Conservation (phyloP, 495 filamentous ascomycete genomes). For the Hypoxylon perforatum region DNA sequence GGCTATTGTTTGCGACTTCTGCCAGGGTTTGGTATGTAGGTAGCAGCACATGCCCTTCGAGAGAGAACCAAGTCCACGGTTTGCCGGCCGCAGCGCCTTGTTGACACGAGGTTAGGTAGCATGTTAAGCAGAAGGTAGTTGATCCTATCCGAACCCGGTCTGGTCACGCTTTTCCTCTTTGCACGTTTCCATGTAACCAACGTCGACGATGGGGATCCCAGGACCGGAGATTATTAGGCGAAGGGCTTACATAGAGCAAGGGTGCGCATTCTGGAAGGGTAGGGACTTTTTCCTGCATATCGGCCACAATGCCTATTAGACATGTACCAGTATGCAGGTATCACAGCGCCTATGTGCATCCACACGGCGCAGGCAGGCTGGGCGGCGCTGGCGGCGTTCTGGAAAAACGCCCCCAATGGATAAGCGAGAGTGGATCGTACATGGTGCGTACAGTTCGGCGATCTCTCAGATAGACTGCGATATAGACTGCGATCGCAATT, state of each 20-base stretch:
- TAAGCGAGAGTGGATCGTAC: constrained; percentile 29
- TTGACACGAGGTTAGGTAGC: background rate
- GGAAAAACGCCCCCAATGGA: constrained; percentile 33
- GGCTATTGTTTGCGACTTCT: background rate
- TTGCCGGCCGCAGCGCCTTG: constrained; percentile 3
- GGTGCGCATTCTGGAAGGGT: background rate
- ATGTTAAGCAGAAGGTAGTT: background rate
- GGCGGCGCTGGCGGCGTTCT: constrained; percentile 24
- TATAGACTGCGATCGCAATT: background rate
- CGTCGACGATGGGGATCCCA: constrained; percentile 7
- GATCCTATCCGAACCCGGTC: constrained; percentile 2
- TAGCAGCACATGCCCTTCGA: constrained; percentile 1
- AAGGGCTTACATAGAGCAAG: constrained; percentile 6
- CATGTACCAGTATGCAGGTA: constrained; percentile 28
- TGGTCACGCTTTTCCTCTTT: background rate
- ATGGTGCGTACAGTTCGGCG: background rate
- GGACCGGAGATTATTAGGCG: constrained; percentile 26
- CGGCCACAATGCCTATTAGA: constrained; percentile 1
- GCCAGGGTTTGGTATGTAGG: no score
- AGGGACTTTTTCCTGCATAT: constrained; percentile 15
- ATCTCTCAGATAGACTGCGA: background rate
- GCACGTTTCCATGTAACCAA: constrained; percentile 4
- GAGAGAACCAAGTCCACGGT: background rate
- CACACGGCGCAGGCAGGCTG: constrained; percentile 12
- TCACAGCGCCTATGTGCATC: constrained; percentile 41